A percentile compares a stretch with the other conserved stretches of the same genome.
Conservation (phyloP, 495 filamentous ascomycete species). For the Tuber aestivum region DNA sequence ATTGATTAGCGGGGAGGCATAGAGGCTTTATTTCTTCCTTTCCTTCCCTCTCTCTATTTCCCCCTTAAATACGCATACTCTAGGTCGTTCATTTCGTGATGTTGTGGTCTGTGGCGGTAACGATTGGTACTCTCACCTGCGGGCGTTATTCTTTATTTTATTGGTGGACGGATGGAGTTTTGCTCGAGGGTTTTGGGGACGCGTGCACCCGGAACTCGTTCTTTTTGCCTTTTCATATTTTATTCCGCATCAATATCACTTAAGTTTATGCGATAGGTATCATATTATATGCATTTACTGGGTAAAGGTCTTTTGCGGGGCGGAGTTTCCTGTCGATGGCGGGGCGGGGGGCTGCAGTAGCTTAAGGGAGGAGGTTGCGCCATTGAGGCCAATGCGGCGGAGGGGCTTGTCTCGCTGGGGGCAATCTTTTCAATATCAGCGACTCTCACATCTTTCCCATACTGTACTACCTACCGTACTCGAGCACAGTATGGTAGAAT, state of each 20-base stretch:
- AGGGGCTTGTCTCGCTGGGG: too few relatives aligned
- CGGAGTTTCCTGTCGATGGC: too few relatives aligned
- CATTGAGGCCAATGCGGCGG: too few relatives aligned
- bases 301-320: too few relatives aligned
- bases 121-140: background rate
- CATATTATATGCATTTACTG: too few relatives aligned
- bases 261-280: background rate
- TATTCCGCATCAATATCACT: constrained; percentile 1
- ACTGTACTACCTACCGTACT: too few relatives aligned
- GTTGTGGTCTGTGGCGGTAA: background rate
- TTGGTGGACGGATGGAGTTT: background rate
- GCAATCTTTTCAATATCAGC: too few relatives aligned
- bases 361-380: too few relatives aligned
- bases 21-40: background rate
- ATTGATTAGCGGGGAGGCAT: background rate
- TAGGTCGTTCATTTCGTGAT: background rate
- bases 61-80: background rate
- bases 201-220: background rate
- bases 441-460: too few relatives aligned
- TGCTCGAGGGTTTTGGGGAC: background rate
- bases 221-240: background rate
- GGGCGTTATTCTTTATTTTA: constrained; percentile 1
- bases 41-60: background rate
- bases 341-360: too few relatives aligned
- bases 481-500: too few relatives aligned